phyloP scores from a whole-genome alignment of 2,329 filamentous ascomycete genomes.

The Beauveria asiatica region DNA sequence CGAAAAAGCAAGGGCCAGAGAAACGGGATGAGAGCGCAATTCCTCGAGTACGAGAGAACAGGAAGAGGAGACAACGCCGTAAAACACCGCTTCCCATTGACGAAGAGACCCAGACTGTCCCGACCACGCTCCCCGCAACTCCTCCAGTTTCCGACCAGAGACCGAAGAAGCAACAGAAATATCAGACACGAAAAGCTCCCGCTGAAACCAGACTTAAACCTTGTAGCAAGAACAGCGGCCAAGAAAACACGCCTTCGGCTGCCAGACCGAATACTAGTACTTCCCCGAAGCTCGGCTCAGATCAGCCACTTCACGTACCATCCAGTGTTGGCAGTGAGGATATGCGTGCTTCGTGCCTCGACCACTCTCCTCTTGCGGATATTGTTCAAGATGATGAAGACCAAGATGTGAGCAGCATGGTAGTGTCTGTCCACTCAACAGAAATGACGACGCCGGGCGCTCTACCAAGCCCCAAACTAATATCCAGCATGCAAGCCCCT shows the following conservation, averaged over 20 bases:
- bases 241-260: no score
- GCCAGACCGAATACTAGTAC: neutral
- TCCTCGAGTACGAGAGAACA: slow-evolving; percentile 6
- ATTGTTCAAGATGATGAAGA: neutral
- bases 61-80: slow-evolving; percentile 24
- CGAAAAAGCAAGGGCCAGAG: neutral
- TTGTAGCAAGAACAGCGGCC: neutral
- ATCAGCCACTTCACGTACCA: neutral
- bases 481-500: neutral
- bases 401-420: neutral
- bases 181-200: neutral
- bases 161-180: neutral
- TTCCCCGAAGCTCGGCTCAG: neutral
- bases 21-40: neutral
- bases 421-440: neutral
- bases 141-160: neutral
- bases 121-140: slow-evolving; percentile 1
- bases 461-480: neutral
- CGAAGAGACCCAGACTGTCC: slow-evolving; percentile 21
- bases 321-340: neutral
- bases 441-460: neutral
- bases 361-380: neutral
- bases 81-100: slow-evolving; percentile 28
- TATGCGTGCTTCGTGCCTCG: no score
- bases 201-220: neutral